Conservation (phyloP, 306 rosid genomes). For the Begonia peltatifolia region DNA sequence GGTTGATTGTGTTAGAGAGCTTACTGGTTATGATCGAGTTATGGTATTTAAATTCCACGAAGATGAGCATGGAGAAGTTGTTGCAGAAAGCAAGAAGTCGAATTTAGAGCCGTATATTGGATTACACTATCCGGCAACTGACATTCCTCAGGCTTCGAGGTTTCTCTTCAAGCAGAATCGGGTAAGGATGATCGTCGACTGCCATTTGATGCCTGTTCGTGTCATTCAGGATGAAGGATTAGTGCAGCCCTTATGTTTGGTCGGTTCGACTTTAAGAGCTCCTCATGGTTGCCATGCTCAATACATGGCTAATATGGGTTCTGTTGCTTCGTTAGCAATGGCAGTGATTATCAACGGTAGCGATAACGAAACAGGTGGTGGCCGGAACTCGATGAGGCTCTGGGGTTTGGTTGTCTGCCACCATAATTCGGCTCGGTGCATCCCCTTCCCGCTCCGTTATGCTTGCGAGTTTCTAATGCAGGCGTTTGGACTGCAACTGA, state of each 20-base stretch:
- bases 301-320: slow-evolving; percentile 96
- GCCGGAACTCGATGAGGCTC: slow-evolving; percentile 43
- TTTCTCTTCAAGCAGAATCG: slow-evolving; percentile 93
- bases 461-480: slow-evolving; percentile 98
- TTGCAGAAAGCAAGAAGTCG: slow-evolving; percentile 69
- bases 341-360: slow-evolving; percentile 77
- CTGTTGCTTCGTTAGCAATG: slow-evolving; percentile 71
- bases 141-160: slow-evolving; percentile 96
- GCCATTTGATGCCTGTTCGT: slow-evolving; percentile 49
- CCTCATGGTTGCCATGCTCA: slow-evolving; percentile 96
- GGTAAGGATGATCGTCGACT: slow-evolving; percentile 93
- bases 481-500: slow-evolving; percentile 86
- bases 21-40: slow-evolving; percentile 81
- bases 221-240: slow-evolving; percentile 71
- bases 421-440: slow-evolving; percentile 72
- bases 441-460: slow-evolving; percentile 81
- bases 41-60: slow-evolving; percentile 98
- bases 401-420: slow-evolving; percentile 99
- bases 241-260: slow-evolving; percentile 75
- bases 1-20: slow-evolving; percentile 67
- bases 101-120: slow-evolving; percentile 92
- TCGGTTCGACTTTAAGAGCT: slow-evolving; percentile 86
- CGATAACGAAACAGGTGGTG: slow-evolving; percentile 47
- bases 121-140: slow-evolving; percentile 91
- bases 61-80: slow-evolving; percentile 97